Evolutionary conservation across 768 basidiomycete species (phyloP).

Genomic region (Trametes sanguinea): DNA sequence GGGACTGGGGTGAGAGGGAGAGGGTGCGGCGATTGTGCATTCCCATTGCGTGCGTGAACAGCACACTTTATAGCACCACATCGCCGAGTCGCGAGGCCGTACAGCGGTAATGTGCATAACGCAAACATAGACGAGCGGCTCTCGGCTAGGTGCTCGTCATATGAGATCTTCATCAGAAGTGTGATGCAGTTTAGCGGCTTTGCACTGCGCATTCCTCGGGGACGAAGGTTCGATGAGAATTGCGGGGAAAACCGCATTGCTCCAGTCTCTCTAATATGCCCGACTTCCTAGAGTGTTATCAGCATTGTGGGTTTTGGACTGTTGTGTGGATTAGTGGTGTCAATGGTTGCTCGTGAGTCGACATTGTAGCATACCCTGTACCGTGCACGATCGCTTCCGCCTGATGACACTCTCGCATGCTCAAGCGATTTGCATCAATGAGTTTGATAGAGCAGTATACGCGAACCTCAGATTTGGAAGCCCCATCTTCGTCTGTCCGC

Average conservation of each 20-base stretch:
- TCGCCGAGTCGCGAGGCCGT: background rate
- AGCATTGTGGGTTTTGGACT: too few relatives aligned
- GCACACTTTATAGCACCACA: background rate
- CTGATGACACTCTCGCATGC: too few relatives aligned
- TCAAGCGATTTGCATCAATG: too few relatives aligned
- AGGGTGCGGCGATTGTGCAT: background rate
- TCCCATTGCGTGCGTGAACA: background rate
- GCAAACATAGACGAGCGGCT: background rate
- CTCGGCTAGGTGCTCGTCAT: background rate
- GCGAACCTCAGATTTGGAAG: too few relatives aligned
- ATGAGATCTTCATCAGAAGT: background rate
- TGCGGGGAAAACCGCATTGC: background rate
- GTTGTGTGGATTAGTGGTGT: too few relatives aligned
- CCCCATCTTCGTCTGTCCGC: too few relatives aligned
- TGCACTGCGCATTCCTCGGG: background rate
- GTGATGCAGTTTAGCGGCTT: background rate
- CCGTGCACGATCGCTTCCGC: too few relatives aligned
- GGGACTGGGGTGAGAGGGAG: background rate
- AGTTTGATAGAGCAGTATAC: too few relatives aligned
- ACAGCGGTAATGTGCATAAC: background rate
- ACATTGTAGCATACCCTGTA: too few relatives aligned
- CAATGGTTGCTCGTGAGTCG: too few relatives aligned
- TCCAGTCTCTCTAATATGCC: background rate
- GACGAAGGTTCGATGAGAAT: background rate
- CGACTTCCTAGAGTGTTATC: too few relatives aligned